Evolutionary conservation across 78 protist genomes (phyloP).

Genomic region (Polysphondylium violaceum): DNA sequence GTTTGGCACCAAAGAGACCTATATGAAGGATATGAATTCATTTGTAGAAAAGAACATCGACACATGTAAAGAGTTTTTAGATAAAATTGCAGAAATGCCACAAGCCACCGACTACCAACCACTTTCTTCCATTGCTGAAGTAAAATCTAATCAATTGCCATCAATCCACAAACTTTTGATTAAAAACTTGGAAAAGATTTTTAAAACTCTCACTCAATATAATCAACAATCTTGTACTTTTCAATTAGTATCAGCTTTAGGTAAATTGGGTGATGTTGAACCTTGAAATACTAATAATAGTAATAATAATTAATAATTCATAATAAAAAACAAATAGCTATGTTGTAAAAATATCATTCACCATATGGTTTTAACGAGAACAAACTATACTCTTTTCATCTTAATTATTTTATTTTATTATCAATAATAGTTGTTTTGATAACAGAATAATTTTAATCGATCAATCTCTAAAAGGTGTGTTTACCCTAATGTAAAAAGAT

Average conservation of each 20-base stretch:
- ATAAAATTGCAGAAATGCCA: constrained; percentile 74
- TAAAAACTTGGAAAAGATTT: constrained; percentile 71
- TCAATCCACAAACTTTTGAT: constrained; percentile 66
- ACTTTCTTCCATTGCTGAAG: constrained; percentile 49
- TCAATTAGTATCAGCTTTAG: constrained; percentile 51
- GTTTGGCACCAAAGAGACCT: constrained; percentile 79
- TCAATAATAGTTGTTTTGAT: too few relatives aligned
- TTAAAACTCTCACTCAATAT: constrained; percentile 63
- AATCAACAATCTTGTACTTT: constrained; percentile 62
- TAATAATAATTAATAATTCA: too few relatives aligned
- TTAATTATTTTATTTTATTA: too few relatives aligned
- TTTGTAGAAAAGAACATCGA: constrained; percentile 74
- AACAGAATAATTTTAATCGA: too few relatives aligned
- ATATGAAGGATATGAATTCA: constrained; percentile 79
- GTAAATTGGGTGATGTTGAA: constrained; percentile 43
- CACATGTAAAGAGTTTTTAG: constrained; percentile 54
- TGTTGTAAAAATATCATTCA: too few relatives aligned
- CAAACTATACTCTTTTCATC: too few relatives aligned
- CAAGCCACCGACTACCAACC: constrained; percentile 31
- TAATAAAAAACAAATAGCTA: too few relatives aligned
- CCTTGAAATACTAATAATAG: too few relatives aligned
- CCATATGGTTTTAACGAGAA: too few relatives aligned
- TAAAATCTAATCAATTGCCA: constrained; percentile 55
- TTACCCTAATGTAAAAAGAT: too few relatives aligned
- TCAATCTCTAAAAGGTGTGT: too few relatives aligned